Evolutionary conservation across 2,329 filamentous ascomycete species (phyloP).

Genomic region (Arthroderma sp.): DNA sequence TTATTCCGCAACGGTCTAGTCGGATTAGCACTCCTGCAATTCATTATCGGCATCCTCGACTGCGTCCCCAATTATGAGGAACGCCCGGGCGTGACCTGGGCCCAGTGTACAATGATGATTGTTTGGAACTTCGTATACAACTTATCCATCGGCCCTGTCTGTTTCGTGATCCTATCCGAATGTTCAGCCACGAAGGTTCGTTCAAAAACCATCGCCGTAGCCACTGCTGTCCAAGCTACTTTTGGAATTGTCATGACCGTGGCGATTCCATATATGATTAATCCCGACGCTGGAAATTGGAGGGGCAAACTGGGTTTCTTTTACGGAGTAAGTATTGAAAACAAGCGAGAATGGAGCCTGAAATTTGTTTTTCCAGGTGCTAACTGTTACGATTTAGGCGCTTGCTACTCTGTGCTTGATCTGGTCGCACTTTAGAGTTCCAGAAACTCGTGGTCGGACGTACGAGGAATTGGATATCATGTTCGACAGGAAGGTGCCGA

Average conservation of each 20-base stretch:
- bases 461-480: conserved; percentile 23
- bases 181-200: conserved; percentile 30
- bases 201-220: conserved; percentile 33
- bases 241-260: conserved; percentile 30
- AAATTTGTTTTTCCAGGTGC: not conserved
- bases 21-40: conserved; percentile 18
- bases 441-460: conserved; percentile 14
- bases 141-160: conserved; percentile 28
- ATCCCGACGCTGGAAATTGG: conserved; percentile 22
- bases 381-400: conserved; percentile 3
- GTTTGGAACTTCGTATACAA: conserved; percentile 30
- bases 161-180: conserved; percentile 36
- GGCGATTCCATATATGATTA: conserved; percentile 29
- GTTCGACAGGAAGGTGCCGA: conserved; percentile 27
- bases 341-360: not conserved
- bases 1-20: conserved; percentile 22
- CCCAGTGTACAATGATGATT: conserved; percentile 24
- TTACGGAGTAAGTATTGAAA: conserved; percentile 15
- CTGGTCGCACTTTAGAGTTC: conserved; percentile 14
- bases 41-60: conserved; percentile 31
- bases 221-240: conserved; percentile 26
- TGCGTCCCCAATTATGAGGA: conserved; percentile 20
- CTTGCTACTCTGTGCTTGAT: conserved; percentile 11
- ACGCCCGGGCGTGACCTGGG: conserved; percentile 16
- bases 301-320: conserved; percentile 25